phyloP scores from a whole-genome alignment of 2,329 filamentous ascomycete species.

The Meredithiella fracta region DNA sequence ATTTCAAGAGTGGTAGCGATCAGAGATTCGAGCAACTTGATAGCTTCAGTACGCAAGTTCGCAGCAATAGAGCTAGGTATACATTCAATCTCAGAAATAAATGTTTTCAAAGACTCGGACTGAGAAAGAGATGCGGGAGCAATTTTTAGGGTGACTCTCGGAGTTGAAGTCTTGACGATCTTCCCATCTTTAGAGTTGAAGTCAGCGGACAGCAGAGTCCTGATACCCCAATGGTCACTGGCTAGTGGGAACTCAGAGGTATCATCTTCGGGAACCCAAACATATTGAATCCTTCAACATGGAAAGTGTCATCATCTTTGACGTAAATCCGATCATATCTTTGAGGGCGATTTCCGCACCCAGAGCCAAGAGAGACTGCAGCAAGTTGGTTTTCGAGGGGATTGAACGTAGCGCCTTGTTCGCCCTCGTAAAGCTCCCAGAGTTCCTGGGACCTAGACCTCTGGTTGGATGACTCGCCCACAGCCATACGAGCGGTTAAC shows the following conservation, averaged over 20 bases:
- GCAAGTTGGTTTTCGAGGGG: slow-evolving; percentile 40
- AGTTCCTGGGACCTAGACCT: slow-evolving; percentile 16
- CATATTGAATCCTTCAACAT: slow-evolving; percentile 34
- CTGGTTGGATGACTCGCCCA: slow-evolving; percentile 25
- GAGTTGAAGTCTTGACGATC: not conserved
- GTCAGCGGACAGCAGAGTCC: slow-evolving; percentile 23
- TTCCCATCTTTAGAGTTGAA: not conserved
- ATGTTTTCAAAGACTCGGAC: not conserved
- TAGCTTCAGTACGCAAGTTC: not conserved
- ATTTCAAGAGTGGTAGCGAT: not conserved
- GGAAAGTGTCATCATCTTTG: slow-evolving; percentile 25
- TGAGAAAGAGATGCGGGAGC: not conserved
- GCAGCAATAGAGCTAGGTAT: not conserved
- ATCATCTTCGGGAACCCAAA: slow-evolving; percentile 32
- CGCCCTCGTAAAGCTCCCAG: slow-evolving; percentile 34
- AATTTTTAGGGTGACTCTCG: not conserved
- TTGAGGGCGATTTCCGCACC: slow-evolving; percentile 39
- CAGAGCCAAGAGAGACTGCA: slow-evolving; percentile 29
- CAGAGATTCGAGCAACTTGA: not conserved
- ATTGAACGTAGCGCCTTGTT: slow-evolving; percentile 50
- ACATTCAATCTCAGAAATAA: not conserved
- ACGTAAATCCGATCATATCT: slow-evolving; percentile 49
- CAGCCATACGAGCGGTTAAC: slow-evolving; percentile 28
- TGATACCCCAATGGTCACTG: slow-evolving; percentile 45
- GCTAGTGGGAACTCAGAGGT: slow-evolving; percentile 19